Base-by-base conservation (phyloP, 2,329 filamentous ascomycete genomes). In the Claviceps fusiformis region DNA sequence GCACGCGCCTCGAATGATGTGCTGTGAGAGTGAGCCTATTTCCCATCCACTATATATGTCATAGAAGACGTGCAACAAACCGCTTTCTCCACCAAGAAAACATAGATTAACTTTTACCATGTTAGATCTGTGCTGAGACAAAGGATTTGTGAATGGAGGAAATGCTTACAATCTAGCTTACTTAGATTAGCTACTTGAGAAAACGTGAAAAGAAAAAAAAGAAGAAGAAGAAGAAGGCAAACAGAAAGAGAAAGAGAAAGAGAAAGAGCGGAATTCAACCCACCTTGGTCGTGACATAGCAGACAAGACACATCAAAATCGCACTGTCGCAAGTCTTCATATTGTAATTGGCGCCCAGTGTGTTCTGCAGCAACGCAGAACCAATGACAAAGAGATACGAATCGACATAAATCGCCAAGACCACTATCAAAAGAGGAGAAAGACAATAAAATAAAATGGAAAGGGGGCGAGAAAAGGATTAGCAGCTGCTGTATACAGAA, bases 241-340 rank as follows among this genome's bases (percentile, higher is more conserved):
- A 24, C 24, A 24, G 24, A 24, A 24, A 24, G 17, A 39, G 11
- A 5, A 17, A 24, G 17, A 39, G 11, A 5, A 17, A 24, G 24
- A 24, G 24, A 24, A 24, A 24, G 24, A 17, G 5, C 39, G 3
- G 39, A 10, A 19, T 9, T 31, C 9, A 24, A 61, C 64, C 56
- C 53, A 83, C 77, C 69, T 86, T 85, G 3, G 81, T 82, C 2
- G 78, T 79, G 53, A 85, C 72, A 61, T 85, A 85, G 59, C 77
- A 84, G 6, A 75, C 67, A 2, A 85, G 70, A 62, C 82, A 85
- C 1, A 85, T 68, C 6, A 84, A 59, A 45, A 85, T 81, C 7
- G 80, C 79, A 6, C 75, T 74, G 48, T 79, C 75, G 62, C 82
- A 86, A 5, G 79, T 70, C 1, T 64, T 61, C 3, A 68, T 60